Evolutionary conservation across 345 rosid species (phyloP).

Genomic region (Eucalyptus curtisii): DNA sequence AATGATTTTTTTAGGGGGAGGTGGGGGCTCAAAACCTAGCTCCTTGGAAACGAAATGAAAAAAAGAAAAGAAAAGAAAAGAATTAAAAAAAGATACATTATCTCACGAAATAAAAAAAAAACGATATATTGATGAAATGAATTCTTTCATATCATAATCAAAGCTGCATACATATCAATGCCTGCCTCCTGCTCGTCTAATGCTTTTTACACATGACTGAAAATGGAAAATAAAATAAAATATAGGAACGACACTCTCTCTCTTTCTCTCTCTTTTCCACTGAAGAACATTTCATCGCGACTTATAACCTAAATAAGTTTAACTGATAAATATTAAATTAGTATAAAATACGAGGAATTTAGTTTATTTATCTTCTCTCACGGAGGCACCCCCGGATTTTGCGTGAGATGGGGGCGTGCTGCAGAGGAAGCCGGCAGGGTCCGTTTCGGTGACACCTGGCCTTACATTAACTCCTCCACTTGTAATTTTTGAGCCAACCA

Average conservation of each 20-base stretch:
- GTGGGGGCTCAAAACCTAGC: not conserved
- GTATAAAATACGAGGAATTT: not conserved
- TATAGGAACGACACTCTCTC: not conserved
- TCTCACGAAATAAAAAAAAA: not conserved
- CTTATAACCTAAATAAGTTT: not conserved
- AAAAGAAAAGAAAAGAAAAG: too few relatives aligned
- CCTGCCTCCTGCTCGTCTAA: not conserved
- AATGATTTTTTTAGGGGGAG: not conserved
- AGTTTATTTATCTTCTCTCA: not conserved
- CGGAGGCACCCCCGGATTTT: not conserved
- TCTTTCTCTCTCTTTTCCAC: not conserved
- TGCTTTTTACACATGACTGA: not conserved
- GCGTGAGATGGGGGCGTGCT: not conserved
- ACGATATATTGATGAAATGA: not conserved
- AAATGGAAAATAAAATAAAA: not conserved
- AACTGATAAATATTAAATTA: not conserved
- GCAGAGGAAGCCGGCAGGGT: not conserved
- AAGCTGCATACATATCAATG: not conserved
- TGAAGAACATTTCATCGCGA: not conserved
- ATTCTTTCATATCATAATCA: not conserved
- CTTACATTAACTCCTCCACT: not conserved
- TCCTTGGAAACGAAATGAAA: not conserved
- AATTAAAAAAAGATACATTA: not conserved
- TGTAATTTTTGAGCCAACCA: not conserved
- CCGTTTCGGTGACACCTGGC: not conserved